These are phyloP conservation scores for Coemansia biformis DNA, from an alignment of 192 early-diverging fungal genomes.

Conservation along the genomic window DNA sequence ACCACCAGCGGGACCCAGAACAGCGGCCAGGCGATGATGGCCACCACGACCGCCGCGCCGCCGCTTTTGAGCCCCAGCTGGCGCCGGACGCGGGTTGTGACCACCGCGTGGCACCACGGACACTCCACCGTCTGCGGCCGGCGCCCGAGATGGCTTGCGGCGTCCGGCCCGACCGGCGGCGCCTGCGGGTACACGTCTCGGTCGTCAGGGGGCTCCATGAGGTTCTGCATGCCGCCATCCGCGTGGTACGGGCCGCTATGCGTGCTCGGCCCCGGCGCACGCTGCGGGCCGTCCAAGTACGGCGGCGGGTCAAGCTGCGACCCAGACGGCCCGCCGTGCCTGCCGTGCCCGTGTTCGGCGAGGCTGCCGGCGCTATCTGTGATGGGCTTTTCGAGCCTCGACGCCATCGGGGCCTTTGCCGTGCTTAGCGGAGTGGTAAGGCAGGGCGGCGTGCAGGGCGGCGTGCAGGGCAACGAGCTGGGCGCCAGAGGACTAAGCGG, in stretches of 20 bases:
- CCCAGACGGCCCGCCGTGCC: too few species aligned
- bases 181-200: slow-evolving; percentile 23
- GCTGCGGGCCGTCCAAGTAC: background rate
- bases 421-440: background rate
- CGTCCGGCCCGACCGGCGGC: slow-evolving; percentile 26
- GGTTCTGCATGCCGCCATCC: slow-evolving; percentile 21
- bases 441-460: too few species aligned
- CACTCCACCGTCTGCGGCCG: slow-evolving; percentile 38
- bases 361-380: too few species aligned
- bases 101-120: slow-evolving; percentile 45
- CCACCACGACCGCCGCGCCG: slow-evolving; percentile 33
- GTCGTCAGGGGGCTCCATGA: slow-evolving; percentile 24
- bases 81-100: slow-evolving; percentile 21
- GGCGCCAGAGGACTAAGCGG: too few species aligned
- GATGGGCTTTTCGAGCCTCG: too few species aligned
- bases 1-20: slow-evolving; percentile 49
- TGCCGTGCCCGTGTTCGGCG: too few species aligned
- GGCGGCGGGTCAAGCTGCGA: too few species aligned
- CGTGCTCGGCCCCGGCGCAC: too few species aligned
- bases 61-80: slow-evolving; percentile 35
- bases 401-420: background rate
- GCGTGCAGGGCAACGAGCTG: too few species aligned
- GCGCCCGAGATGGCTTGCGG: slow-evolving; percentile 27
- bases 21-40: slow-evolving; percentile 39
- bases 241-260: background rate